Evolutionary conservation across 2,329 filamentous ascomycete species (phyloP).

Genomic region (Fusarium sp.): DNA sequence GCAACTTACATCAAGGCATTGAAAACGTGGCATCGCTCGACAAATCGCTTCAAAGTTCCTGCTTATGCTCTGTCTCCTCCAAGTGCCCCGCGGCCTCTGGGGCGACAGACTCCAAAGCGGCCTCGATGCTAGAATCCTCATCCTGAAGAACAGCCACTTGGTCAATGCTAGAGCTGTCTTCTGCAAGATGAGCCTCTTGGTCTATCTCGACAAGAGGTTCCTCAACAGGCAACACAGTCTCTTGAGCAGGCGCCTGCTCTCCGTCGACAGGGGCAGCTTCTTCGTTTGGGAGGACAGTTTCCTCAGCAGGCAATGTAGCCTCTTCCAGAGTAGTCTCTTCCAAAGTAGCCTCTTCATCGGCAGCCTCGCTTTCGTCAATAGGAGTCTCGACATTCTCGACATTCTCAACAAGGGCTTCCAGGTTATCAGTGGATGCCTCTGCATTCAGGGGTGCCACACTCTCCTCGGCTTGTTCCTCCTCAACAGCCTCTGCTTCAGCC

Average conservation of each 20-base stretch:
- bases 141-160: not conserved
- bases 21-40: conserved; percentile 29
- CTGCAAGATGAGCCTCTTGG: not conserved
- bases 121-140: not conserved
- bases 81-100: conserved; percentile 7
- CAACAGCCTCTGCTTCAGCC: conserved; percentile 14
- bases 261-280: conserved; percentile 6
- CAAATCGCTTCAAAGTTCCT: conserved; percentile 28
- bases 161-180: not conserved
- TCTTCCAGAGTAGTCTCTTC: conserved; percentile 8
- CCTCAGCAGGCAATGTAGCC: not conserved
- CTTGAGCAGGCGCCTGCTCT: conserved; percentile 9
- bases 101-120: not conserved
- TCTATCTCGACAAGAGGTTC: not conserved
- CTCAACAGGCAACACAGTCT: conserved; percentile 4
- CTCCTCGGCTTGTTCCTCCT: conserved; percentile 17
- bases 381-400: not conserved
- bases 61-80: conserved; percentile 18
- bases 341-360: not conserved
- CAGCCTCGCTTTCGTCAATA: not conserved
- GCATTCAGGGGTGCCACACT: not conserved
- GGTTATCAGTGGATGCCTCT: not conserved
- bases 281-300: conserved; percentile 2
- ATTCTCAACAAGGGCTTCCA: conserved; percentile 1
- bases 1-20: conserved; percentile 41